Conservation (phyloP, 345 rosid species). For the Anacardium occidentale region DNA sequence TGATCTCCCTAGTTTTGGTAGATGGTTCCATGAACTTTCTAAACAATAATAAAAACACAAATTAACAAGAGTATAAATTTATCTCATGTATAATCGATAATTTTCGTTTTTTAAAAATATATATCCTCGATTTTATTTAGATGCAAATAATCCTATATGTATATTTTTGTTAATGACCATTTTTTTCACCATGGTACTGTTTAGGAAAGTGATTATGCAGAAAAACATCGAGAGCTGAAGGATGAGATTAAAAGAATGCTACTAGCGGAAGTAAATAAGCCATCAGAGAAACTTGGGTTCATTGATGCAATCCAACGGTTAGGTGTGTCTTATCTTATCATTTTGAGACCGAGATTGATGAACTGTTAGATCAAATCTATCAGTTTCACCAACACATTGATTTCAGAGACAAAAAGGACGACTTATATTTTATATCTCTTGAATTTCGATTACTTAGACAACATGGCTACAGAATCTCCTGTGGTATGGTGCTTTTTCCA, state of each 20-base stretch:
- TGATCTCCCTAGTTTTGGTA: too few species aligned
- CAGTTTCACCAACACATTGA: not conserved
- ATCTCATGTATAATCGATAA: too few species aligned
- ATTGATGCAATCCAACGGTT: constrained; percentile 39
- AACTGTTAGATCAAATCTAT: constrained; percentile 7
- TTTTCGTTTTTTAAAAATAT: too few species aligned
- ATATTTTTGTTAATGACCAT: not conserved
- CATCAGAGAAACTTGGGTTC: constrained; percentile 14
- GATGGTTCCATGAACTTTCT: too few species aligned
- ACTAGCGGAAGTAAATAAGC: not conserved
- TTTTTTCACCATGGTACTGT: not conserved
- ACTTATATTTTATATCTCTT: constrained; percentile 13
- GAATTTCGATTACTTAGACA: constrained; percentile 32
- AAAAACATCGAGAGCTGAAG: constrained; percentile 22
- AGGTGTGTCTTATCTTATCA: constrained; percentile 52
- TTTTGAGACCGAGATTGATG: constrained; percentile 42
- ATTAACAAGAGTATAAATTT: too few species aligned
- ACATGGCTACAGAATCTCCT: constrained; percentile 17
- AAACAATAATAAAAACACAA: too few species aligned
- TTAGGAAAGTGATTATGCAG: not conserved
- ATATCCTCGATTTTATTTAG: too few species aligned
- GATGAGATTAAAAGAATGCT: constrained; percentile 24
- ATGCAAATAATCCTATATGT: too few species aligned
- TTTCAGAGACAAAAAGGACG: not conserved
- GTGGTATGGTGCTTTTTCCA: not conserved